Evolutionary conservation across 2,329 filamentous ascomycete species (phyloP).

Genomic region (Celoporthe dispersa): DNA sequence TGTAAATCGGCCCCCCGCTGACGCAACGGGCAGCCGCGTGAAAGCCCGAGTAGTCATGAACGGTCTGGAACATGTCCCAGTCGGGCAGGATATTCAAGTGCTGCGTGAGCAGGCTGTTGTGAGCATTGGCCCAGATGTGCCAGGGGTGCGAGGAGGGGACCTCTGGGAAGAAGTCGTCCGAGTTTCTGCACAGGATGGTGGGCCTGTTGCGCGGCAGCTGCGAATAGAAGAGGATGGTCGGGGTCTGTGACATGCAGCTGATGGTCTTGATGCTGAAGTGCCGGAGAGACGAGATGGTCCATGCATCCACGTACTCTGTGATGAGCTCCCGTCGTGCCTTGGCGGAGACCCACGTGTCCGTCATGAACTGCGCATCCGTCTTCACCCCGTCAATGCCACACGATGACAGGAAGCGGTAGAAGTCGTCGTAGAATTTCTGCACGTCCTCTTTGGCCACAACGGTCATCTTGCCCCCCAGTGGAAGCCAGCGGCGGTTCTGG

Average conservation of each 20-base stretch:
- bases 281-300: slow-evolving; percentile 76
- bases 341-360: slow-evolving; percentile 75
- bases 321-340: slow-evolving; percentile 73
- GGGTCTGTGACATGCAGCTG: slow-evolving; percentile 93
- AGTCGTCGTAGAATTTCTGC: slow-evolving; percentile 81
- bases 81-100: slow-evolving; percentile 88
- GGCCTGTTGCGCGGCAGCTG: slow-evolving; percentile 79
- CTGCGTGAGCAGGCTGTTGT: slow-evolving; percentile 82
- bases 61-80: slow-evolving; percentile 73
- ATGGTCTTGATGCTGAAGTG: slow-evolving; percentile 80
- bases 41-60: slow-evolving; percentile 72
- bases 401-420: slow-evolving; percentile 78
- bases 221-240: slow-evolving; percentile 83
- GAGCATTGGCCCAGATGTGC: slow-evolving; percentile 94
- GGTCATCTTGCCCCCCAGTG: slow-evolving; percentile 67
- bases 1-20: slow-evolving; percentile 89
- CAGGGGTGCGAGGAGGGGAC: slow-evolving; percentile 82
- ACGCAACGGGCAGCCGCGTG: slow-evolving; percentile 91
- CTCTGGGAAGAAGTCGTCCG: slow-evolving; percentile 89
- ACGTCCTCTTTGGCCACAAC: slow-evolving; percentile 78
- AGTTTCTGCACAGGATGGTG: slow-evolving; percentile 78
- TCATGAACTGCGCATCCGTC: slow-evolving; percentile 88
- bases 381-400: slow-evolving; percentile 87
- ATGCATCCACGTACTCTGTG: slow-evolving; percentile 80
- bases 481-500: slow-evolving; percentile 50